A percentile compares a stretch with the other conserved stretches of the same genome.
phyloP scores from a whole-genome alignment of 164 flowering plant genomes.

The Dillenia turbinata region DNA sequence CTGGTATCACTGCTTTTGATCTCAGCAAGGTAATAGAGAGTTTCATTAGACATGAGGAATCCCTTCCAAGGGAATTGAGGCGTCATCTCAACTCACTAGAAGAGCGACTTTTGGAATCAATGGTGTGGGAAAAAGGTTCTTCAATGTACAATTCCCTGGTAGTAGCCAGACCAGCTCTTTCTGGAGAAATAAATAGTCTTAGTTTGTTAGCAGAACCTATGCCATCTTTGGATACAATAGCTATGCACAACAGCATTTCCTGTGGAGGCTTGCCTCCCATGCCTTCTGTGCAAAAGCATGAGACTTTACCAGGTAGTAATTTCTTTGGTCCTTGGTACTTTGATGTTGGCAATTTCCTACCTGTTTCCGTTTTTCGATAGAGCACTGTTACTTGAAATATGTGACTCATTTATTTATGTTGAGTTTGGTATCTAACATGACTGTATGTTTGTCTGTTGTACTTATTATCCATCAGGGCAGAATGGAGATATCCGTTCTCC shows the following conservation, averaged over 20 bases:
- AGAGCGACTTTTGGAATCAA: constrained; percentile 89
- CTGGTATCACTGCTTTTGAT: constrained; percentile 98
- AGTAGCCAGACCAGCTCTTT: constrained; percentile 76
- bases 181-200: constrained; percentile 71
- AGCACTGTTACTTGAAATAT: too few species aligned
- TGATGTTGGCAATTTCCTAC: too few species aligned
- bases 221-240: constrained; percentile 96
- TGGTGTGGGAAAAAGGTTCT: constrained; percentile 99
- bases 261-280: constrained; percentile 51
- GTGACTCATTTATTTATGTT: too few species aligned
- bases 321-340: not conserved
- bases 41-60: constrained; percentile 93
- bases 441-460: too few species aligned
- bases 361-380: too few species aligned
- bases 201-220: constrained; percentile 94
- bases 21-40: constrained; percentile 99
- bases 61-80: constrained; percentile 91
- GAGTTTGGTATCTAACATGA: too few species aligned
- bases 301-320: constrained; percentile 43
- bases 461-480: constrained; percentile 39
- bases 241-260: constrained; percentile 57
- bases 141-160: constrained; percentile 94
- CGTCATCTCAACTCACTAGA: constrained; percentile 92
- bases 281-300: constrained; percentile 53
- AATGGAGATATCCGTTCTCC: constrained; percentile 82